Percentiles rank a stretch among this genome's conserved stretches.
Evolutionary conservation across 2,329 filamentous ascomycete species (phyloP).

Genomic region (Monilinia vaccinii-corymbosi): DNA sequence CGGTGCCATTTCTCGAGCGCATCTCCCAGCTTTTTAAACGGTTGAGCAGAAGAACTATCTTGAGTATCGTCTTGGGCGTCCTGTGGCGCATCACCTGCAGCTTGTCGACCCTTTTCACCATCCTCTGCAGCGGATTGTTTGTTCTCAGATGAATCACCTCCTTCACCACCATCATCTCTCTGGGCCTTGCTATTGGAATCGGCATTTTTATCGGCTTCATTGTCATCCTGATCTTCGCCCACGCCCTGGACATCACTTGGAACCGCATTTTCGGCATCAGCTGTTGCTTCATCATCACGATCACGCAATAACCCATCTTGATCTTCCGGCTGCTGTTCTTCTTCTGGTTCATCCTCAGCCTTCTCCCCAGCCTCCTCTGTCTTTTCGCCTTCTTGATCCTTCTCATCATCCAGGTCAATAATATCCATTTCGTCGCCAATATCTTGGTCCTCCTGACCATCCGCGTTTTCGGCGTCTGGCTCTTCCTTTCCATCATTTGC

Average conservation of each 20-base stretch:
- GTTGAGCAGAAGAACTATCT: constrained; percentile 45
- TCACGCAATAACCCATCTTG: constrained; percentile 32
- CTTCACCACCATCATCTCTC: constrained; percentile 56
- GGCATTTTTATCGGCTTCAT: constrained; percentile 53
- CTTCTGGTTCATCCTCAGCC: constrained; percentile 38
- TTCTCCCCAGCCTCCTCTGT: constrained; percentile 45
- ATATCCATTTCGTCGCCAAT: constrained; percentile 29
- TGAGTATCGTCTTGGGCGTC: constrained; percentile 31
- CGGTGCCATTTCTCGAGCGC: constrained; percentile 88
- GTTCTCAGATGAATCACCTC: constrained; percentile 55
- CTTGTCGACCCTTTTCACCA: constrained; percentile 42
- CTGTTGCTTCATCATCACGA: constrained; percentile 39
- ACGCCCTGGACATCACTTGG: constrained; percentile 55
- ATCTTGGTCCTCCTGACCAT: constrained; percentile 34
- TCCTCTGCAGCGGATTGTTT: constrained; percentile 56
- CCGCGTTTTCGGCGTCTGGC: constrained; percentile 32
- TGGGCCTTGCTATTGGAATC: constrained; percentile 52
- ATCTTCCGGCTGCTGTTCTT: constrained; percentile 44
- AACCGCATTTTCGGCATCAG: constrained; percentile 52
- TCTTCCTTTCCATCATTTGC: constrained; percentile 37
- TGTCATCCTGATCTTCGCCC: constrained; percentile 56
- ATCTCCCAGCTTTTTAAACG: constrained; percentile 92
- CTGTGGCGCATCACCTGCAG: constrained; percentile 33
- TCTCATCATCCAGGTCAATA: constrained; percentile 27
- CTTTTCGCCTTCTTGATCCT: constrained; percentile 31